These are phyloP conservation scores for Quercus wislizeni DNA, from an alignment of 306 rosid species.

Conservation along the genomic window DNA sequence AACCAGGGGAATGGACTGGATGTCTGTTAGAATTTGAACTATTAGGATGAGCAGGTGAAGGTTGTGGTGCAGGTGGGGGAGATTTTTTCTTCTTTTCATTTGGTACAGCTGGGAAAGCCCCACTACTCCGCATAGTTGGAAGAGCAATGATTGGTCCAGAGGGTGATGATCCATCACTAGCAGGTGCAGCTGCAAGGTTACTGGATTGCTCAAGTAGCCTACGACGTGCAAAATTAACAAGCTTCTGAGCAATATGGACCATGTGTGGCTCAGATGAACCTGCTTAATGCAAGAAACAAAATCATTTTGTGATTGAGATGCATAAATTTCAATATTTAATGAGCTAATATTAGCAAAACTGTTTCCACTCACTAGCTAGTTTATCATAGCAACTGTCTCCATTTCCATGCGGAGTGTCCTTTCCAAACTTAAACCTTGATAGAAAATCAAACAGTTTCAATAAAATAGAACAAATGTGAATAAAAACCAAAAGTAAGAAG, in stretches of 20 bases:
- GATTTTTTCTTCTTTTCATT: conserved; percentile 28
- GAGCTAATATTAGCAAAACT: neutral
- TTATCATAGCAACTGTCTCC: conserved; percentile 32
- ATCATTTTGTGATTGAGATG: conserved; percentile 5
- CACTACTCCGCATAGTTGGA: conserved; percentile 63
- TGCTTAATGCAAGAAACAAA: conserved; percentile 26
- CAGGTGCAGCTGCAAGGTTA: conserved; percentile 73
- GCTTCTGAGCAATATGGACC: conserved; percentile 17
- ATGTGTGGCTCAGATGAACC: conserved; percentile 38
- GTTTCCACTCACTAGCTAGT: conserved; percentile 49
- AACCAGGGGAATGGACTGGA: conserved; percentile 13
- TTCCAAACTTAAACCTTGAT: conserved; percentile 46
- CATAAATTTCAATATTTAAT: neutral
- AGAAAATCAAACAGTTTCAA: conserved; percentile 27
- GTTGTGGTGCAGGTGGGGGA: conserved; percentile 28
- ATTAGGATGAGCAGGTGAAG: conserved; percentile 15
- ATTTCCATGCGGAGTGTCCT: conserved; percentile 26
- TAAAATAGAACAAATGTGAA: conserved; percentile 15
- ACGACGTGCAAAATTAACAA: conserved; percentile 45
- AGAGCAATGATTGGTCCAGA: conserved; percentile 36
- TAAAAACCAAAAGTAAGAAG: conserved; percentile 17
- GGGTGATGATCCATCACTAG: conserved; percentile 19
- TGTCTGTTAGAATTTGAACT: conserved; percentile 4
- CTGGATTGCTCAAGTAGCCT: conserved; percentile 59
- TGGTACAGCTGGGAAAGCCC: conserved; percentile 68